Evolutionary conservation across 2,329 filamentous ascomycete species (phyloP).

Genomic region (Pyricularia pennisetigena): DNA sequence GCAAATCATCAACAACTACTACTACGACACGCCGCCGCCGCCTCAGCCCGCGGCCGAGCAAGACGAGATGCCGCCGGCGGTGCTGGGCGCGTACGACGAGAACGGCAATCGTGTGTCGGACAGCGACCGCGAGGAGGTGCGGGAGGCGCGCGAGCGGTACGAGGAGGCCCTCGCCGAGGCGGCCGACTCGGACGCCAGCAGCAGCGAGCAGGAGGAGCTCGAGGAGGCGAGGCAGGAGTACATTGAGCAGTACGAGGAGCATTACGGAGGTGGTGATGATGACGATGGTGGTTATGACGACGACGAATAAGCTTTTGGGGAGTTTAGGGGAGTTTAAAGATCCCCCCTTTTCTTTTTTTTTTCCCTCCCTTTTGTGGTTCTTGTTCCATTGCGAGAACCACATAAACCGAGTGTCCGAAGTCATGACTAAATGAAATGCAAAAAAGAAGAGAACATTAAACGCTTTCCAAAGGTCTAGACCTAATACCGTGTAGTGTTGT

Average conservation of each 20-base stretch:
- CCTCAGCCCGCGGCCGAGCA: neutral
- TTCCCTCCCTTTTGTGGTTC: neutral
- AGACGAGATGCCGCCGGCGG: neutral
- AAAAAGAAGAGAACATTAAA: neutral
- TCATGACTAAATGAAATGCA: neutral
- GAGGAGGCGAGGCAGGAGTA: constrained; percentile 40
- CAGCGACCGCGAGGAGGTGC: constrained; percentile 20
- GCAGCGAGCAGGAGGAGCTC: constrained; percentile 30
- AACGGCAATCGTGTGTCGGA: constrained; percentile 8
- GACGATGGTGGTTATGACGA: neutral
- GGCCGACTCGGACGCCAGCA: constrained; percentile 17
- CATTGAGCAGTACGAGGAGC: constrained; percentile 34
- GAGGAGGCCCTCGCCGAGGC: constrained; percentile 20
- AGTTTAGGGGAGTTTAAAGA: too few relatives aligned
- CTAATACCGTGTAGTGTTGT: neutral
- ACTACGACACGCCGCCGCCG: neutral
- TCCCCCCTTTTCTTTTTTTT: neutral
- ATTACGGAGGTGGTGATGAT: constrained; percentile 1
- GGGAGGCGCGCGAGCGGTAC: constrained; percentile 26
- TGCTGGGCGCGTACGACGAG: constrained; percentile 6
- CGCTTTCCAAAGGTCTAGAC: neutral
- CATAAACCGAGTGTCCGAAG: neutral
- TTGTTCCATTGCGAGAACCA: neutral
- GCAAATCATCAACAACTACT: neutral
- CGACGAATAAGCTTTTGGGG: neutral